phyloP scores from a whole-genome alignment of 768 basidiomycete genomes.

The Suillus discolor region DNA sequence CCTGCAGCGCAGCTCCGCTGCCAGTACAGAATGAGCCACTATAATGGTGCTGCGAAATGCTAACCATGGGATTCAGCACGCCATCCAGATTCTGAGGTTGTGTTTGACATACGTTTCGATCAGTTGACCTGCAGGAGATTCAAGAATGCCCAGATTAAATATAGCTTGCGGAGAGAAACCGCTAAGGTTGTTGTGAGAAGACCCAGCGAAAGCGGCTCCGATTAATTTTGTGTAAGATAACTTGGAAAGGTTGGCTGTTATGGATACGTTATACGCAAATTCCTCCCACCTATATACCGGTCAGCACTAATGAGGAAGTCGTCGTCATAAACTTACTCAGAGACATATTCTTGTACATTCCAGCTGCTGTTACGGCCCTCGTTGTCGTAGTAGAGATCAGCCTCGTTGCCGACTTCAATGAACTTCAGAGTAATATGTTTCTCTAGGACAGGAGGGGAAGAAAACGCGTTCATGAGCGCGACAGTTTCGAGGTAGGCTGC shows the following conservation, averaged over 20 bases:
- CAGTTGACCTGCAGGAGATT: constrained; percentile 46
- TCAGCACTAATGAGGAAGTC: neutral
- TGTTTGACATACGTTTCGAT: constrained; percentile 51
- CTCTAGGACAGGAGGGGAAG: constrained; percentile 37
- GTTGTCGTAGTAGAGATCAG: constrained; percentile 55
- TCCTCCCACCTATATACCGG: constrained; percentile 47
- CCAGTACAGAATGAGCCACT: constrained; percentile 69
- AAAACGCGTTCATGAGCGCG: constrained; percentile 52
- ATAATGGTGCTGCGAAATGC: constrained; percentile 46
- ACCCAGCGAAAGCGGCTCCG: constrained; percentile 51
- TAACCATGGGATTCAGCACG: constrained; percentile 14
- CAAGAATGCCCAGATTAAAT: constrained; percentile 53
- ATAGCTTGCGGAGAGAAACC: constrained; percentile 66
- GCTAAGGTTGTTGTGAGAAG: constrained; percentile 42
- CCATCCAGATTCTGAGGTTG: constrained; percentile 38
- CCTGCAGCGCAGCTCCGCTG: constrained; percentile 52
- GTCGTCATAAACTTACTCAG: constrained; percentile 43
- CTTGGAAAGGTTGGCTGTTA: constrained; percentile 39
- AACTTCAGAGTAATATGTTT: constrained; percentile 53
- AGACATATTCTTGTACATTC: constrained; percentile 46
- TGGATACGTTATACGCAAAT: constrained; percentile 52
- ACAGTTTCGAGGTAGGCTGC: constrained; percentile 48
- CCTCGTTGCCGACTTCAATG: constrained; percentile 67
- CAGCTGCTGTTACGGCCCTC: constrained; percentile 43
- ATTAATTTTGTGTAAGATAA: constrained; percentile 47